Base-by-base conservation (phyloP, 495 filamentous ascomycete genomes). In the Aspergillus affinis region DNA sequence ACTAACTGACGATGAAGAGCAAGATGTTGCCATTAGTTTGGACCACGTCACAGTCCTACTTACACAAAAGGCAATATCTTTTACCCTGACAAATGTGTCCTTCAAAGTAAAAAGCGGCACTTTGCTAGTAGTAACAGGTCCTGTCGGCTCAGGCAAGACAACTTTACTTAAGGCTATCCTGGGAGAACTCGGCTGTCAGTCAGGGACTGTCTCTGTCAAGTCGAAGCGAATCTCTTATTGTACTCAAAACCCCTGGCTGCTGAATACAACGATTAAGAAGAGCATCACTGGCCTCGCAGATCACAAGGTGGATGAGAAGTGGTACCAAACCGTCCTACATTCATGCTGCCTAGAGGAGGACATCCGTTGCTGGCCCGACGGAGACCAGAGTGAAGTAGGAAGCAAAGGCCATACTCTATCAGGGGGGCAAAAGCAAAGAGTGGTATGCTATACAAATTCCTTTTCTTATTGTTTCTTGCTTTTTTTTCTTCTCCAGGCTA, bases 101-200 rank as follows among this genome's bases (percentile, higher is more conserved):
- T 30, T 30, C 8, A 30, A 30, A 8, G 29, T 30, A 30, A 30
- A 30, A 30, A 30, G 29, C 29, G 29, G 29, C 29, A 30, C 29
- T 4, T 19, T 18, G 23, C 15, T 19, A 23, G 9, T 50, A 23
- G 9, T 50, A 20, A 82, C 55, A 59, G 84, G 84, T 30, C 18
- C 86, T 85, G 58, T 78, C 79, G 4, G 80, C 79, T 6, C 59
- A 86, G 23, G 60, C 86, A 23, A 78, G 75, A 57, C 69, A 73
- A 2, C 48, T 4, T 30, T 30, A 30, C 29, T 30, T 30, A 30
- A 30, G 29, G 8, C 29, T 30, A 30, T 86, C 4, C 67, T 85
- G 2, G 82, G 83, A n/a, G 84, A 87, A 60, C 61, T 80, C 3
- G 69, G 72, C 5, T 58, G 47, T 46, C 23, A 51, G 48, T 15